Conservation (phyloP, 495 filamentous ascomycete genomes). For the Penicillium desertorum region DNA sequence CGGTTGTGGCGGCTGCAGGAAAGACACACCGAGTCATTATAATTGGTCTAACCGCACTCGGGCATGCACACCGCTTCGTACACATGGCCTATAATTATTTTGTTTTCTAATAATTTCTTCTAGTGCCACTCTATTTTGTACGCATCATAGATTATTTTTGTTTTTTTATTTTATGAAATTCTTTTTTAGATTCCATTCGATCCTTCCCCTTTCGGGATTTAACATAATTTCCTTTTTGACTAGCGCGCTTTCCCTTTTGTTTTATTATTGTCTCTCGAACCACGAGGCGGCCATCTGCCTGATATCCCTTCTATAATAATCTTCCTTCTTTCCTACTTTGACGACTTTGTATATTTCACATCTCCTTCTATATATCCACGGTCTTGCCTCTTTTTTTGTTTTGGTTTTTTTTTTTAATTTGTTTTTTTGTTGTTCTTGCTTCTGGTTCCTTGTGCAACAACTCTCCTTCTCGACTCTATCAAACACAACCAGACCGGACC, state of each 20-base stretch:
- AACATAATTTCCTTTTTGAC: neutral
- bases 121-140: slow-evolving; percentile 1
- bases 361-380: slow-evolving; percentile 16
- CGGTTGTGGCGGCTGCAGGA: slow-evolving; percentile 12
- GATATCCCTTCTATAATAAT: slow-evolving; percentile 12
- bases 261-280: slow-evolving; percentile 13
- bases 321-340: slow-evolving; percentile 18
- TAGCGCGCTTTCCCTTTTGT: slow-evolving; percentile 1
- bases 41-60: slow-evolving; percentile 1
- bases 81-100: slow-evolving; percentile 13
- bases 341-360: slow-evolving; percentile 14
- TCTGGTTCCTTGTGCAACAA: slow-evolving; percentile 7
- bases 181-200: neutral
- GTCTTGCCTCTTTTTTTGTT: slow-evolving; percentile 2
- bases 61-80: slow-evolving; percentile 12
- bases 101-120: neutral
- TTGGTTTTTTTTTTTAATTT: neutral
- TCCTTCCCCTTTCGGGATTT: neutral
- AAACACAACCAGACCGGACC: slow-evolving; percentile 10
- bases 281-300: slow-evolving; percentile 4
- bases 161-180: too few species aligned
- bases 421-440: neutral
- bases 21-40: neutral
- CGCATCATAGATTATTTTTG: slow-evolving; percentile 3
- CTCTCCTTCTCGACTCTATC: slow-evolving; percentile 12